Base-by-base conservation (phyloP, 768 basidiomycete genomes). In the Leccinum broughii region DNA sequence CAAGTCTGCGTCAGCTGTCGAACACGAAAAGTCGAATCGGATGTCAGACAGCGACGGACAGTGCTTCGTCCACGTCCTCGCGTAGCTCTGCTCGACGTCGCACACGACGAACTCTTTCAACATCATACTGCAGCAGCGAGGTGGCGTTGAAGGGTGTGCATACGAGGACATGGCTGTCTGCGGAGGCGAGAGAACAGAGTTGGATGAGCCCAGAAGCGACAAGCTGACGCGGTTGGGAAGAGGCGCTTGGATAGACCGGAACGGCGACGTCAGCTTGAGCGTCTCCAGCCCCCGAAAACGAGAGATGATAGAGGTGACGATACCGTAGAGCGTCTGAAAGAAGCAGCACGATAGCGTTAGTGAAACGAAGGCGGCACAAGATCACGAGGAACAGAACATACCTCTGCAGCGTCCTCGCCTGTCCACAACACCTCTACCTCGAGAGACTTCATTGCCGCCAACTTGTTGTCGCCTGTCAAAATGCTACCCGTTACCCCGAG, bases 251-350 rank as follows among this genome's bases (percentile, higher is more conserved):
- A 70, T 61, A 2, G 71, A 70, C 8, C 72, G 72, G 59, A 68
- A 75, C 2, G 71, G 72, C 7, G 73, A 73, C 3, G 72, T 73
- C 50, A 73, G 30, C 50, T 73, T 73, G 57, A 73, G 73, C 15
- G 57, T 57, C 59, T 64, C 65, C 30, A 73, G 30, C 8, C 72
- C 72, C 6, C 62, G 63, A 54, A 73, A 73, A 39, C 72, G 72
- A n/a, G 71, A 68, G 55, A 73, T 75, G 51, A 73, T 68, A 2
- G 72, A 61, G 3, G 74, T 69, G 39, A 73, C 66, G 14, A 73
- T 73, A 15, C 58, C 60, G 24, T 73, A 73, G 1, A 73, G 57
- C 9, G 62, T 75, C 72, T 73, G 15, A 6, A 13, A 22, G 48
- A 9, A n/a, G 14, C 20, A 41, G 5, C 9, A 13, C 1, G 13